A percentile compares a stretch with the other conserved stretches of the same genome.
phyloP scores from a whole-genome alignment of 257 asterid genomes.

The Dorcoceras hygrometricum region DNA sequence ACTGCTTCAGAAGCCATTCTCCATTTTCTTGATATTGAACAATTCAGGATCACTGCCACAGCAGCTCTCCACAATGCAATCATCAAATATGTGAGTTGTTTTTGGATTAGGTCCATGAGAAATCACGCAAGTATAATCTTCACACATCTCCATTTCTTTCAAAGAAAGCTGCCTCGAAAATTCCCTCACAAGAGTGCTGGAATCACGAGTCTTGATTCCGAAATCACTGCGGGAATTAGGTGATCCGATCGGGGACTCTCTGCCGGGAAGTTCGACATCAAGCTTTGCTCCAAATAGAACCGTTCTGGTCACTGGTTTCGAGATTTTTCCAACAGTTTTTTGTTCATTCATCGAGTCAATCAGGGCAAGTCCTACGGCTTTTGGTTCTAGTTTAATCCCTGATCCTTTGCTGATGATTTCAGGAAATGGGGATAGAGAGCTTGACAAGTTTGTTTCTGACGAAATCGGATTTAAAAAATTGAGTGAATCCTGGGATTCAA shows the following conservation, averaged over 20 bases:
- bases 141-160: conserved; percentile 84
- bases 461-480: conserved; percentile 46
- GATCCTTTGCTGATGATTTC: not conserved
- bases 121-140: conserved; percentile 89
- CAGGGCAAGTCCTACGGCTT: conserved; percentile 73
- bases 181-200: conserved; percentile 32
- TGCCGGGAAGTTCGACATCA: conserved; percentile 57
- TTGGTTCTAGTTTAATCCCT: conserved; percentile 27
- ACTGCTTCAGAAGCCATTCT: conserved; percentile 23
- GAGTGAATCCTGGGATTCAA: conserved; percentile 44
- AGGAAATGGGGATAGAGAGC: not conserved
- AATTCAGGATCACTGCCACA: conserved; percentile 27
- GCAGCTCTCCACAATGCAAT: conserved; percentile 65
- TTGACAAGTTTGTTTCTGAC: conserved; percentile 29
- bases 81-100: conserved; percentile 77
- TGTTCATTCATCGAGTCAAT: conserved; percentile 50
- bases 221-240: conserved; percentile 78
- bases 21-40: conserved; percentile 15
- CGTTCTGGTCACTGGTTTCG: conserved; percentile 50
- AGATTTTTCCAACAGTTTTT: conserved; percentile 19
- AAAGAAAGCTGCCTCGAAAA: conserved; percentile 50
- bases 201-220: conserved; percentile 70
- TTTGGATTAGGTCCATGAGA: conserved; percentile 84
- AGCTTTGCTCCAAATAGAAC: conserved; percentile 70
- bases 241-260: conserved; percentile 34